Percentiles rank a stretch among this genome's conserved stretches.
These are phyloP conservation scores for Diaporthe sp. DNA, from an alignment of 2,329 filamentous ascomycete genomes.

Conservation along the genomic window DNA sequence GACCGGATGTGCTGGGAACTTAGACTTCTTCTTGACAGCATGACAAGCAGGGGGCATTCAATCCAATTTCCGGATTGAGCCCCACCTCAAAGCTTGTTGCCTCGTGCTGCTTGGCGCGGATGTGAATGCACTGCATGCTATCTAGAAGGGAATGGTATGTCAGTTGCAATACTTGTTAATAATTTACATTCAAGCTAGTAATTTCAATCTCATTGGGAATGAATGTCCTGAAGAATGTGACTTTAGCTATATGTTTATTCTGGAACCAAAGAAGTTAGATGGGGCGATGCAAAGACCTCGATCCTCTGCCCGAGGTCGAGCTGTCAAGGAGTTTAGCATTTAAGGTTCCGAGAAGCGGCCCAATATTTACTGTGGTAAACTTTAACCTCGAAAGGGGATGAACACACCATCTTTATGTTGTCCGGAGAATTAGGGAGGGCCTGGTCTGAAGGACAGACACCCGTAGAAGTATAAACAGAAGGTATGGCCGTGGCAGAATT, in stretches of 20 bases:
- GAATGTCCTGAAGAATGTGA: background rate
- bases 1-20: background rate
- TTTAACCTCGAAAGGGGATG: conserved; percentile 12
- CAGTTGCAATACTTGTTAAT: background rate
- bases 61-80: background rate
- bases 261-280: too few relatives aligned
- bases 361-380: background rate
- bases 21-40: background rate
- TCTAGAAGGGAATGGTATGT: background rate
- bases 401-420: background rate
- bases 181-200: too few relatives aligned
- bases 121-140: background rate
- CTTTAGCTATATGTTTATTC: background rate
- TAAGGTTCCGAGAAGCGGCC: background rate
- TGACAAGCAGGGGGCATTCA: background rate
- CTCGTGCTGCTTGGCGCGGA: background rate
- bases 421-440: background rate
- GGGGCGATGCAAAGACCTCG: background rate
- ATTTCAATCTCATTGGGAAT: accelerated
- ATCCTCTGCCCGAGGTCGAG: background rate
- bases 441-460: background rate
- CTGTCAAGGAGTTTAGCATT: background rate
- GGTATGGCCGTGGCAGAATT: too few relatives aligned
- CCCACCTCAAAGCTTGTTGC: conserved; percentile 9
- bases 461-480: background rate